These are phyloP conservation scores for Massarina eburnea DNA, from an alignment of 2,329 filamentous ascomycete genomes.

Conservation along the genomic window DNA sequence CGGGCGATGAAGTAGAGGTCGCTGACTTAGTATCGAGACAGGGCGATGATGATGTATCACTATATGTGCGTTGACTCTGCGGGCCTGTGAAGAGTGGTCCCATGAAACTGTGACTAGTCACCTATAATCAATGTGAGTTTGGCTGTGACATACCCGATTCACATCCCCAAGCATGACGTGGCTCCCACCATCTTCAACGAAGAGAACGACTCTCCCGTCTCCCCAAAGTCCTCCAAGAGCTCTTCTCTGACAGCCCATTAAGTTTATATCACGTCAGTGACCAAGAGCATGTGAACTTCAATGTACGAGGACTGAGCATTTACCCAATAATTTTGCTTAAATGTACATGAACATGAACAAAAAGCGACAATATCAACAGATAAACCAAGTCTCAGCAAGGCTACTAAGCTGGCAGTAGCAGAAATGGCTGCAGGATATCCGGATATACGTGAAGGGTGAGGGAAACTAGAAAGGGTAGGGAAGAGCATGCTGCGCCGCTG, in stretches of 20 bases:
- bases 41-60: neutral
- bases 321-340: slow-evolving; percentile 3
- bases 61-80: neutral
- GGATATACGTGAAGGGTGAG: neutral
- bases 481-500: neutral
- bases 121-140: neutral
- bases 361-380: neutral
- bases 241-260: too few species aligned
- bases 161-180: neutral
- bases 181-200: neutral
- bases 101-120: neutral
- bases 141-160: neutral
- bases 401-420: neutral
- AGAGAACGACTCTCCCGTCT: neutral
- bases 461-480: neutral
- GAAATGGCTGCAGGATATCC: neutral
- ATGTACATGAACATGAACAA: neutral
- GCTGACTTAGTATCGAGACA: neutral
- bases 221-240: neutral
- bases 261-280: too few species aligned
- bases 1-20: neutral
- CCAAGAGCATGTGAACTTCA: neutral
- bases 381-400: neutral
- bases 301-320: neutral
- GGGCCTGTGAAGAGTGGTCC: neutral